phyloP scores from a whole-genome alignment of 129 eudicot species.

The Scalesia atractyloides region DNA sequence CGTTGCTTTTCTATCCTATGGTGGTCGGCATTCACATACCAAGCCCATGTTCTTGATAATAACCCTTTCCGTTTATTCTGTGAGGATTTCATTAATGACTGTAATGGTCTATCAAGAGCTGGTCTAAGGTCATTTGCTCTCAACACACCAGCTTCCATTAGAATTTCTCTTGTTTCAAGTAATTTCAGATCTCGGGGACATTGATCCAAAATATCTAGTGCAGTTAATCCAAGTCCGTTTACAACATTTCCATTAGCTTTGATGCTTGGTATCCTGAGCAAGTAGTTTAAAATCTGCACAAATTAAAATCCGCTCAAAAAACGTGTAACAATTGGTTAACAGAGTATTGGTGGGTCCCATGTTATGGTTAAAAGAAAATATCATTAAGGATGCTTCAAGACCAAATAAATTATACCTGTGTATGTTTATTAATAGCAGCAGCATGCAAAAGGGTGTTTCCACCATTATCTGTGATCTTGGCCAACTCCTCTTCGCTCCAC shows the following conservation, averaged over 20 bases:
- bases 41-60: constrained; percentile 27
- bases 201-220: constrained; percentile 31
- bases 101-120: constrained; percentile 7
- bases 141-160: constrained; percentile 17
- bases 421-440: constrained; percentile 30
- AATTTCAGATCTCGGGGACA: constrained; percentile 27
- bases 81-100: neutral
- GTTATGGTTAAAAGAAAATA: no score
- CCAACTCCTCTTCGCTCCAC: constrained; percentile 27
- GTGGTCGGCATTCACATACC: constrained; percentile 17
- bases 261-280: constrained; percentile 25
- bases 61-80: constrained; percentile 11
- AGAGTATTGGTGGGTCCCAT: no score
- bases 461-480: constrained; percentile 24
- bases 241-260: constrained; percentile 34
- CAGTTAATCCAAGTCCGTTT: constrained; percentile 24
- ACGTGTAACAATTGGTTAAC: neutral
- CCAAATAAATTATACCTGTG: constrained; percentile 24
- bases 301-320: neutral
- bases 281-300: constrained; percentile 23
- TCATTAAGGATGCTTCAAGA: no score
- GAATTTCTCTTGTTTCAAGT: constrained; percentile 25
- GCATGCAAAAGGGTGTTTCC: constrained; percentile 49
- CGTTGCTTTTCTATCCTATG: constrained; percentile 34
- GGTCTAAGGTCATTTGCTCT: constrained; percentile 23